These are phyloP conservation scores for Bruguiera sexangula DNA, from an alignment of 345 rosid species.

Conservation along the genomic window DNA sequence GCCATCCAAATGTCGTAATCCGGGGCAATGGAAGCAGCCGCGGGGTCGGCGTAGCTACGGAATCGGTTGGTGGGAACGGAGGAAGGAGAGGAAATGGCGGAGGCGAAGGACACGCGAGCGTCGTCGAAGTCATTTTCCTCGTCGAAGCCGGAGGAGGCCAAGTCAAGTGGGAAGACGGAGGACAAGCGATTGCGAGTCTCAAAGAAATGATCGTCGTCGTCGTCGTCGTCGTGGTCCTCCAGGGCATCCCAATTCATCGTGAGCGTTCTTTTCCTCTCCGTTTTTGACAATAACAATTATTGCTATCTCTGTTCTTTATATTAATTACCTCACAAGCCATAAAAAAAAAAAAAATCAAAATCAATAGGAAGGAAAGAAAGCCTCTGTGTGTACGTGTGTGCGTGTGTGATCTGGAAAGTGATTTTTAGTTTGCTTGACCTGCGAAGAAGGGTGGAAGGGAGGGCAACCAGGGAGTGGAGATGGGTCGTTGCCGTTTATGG, in stretches of 20 bases:
- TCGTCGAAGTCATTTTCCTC: conserved; percentile 70
- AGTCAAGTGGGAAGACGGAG: conserved; percentile 42
- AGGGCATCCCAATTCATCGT: conserved; percentile 13
- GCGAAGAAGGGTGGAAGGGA: too few relatives aligned
- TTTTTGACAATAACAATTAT: neutral
- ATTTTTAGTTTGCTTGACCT: too few relatives aligned
- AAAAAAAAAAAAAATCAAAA: neutral
- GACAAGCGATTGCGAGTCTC: conserved; percentile 59
- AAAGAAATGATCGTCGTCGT: conserved; percentile 63
- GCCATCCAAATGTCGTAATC: conserved; percentile 85
- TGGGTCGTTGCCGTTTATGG: too few relatives aligned
- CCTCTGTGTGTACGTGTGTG: too few relatives aligned
- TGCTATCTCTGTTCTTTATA: too few relatives aligned
- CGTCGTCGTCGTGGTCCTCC: conserved; percentile 51
- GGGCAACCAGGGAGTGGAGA: too few relatives aligned
- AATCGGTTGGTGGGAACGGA: conserved; percentile 8
- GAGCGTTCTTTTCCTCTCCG: neutral
- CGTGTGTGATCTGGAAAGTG: too few relatives aligned
- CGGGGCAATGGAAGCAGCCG: conserved; percentile 24
- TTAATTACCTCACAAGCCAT: too few relatives aligned
- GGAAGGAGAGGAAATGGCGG: conserved; percentile 41
- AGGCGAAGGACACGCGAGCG: conserved; percentile 60
- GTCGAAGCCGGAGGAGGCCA: conserved; percentile 60
- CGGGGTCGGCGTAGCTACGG: conserved; percentile 19
- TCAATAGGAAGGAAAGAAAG: too few relatives aligned